Conservation (phyloP, 2,329 filamentous ascomycete species). For the Camptophora hylomeconis region DNA sequence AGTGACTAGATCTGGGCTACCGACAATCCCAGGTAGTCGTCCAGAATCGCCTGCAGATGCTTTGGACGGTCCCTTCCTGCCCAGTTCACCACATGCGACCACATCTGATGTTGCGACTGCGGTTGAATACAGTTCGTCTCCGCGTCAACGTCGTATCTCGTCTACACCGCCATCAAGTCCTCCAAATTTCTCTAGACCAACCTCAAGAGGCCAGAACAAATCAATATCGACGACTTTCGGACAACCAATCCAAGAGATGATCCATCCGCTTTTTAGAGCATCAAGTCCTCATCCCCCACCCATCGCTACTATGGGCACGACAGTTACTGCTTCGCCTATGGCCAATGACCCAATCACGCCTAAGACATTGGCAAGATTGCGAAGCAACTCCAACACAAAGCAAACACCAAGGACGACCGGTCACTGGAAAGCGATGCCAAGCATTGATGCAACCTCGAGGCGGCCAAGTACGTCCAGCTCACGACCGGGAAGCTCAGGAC, state of each 20-base stretch:
- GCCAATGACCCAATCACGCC: slow-evolving; percentile 39
- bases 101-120: slow-evolving; percentile 9
- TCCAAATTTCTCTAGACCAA: slow-evolving; percentile 18
- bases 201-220: slow-evolving; percentile 10
- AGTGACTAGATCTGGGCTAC: slow-evolving; percentile 11
- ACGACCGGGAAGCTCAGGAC: slow-evolving; percentile 4
- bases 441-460: slow-evolving; percentile 15
- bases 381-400: slow-evolving; percentile 8
- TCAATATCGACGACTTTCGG: slow-evolving; percentile 3
- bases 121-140: slow-evolving; percentile 5
- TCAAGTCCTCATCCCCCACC: slow-evolving; percentile 41
- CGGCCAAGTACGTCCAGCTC: slow-evolving; percentile 18
- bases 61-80: slow-evolving; percentile 15
- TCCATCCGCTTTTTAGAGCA: slow-evolving; percentile 45
- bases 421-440: slow-evolving; percentile 17
- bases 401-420: slow-evolving; percentile 6
- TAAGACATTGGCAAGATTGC: slow-evolving; percentile 24
- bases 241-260: slow-evolving; percentile 26
- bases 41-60: slow-evolving; percentile 16
- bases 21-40: slow-evolving; percentile 17
- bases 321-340: slow-evolving; percentile 41
- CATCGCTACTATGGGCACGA: slow-evolving; percentile 38
- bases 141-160: slow-evolving; percentile 2
- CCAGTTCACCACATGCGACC: slow-evolving; percentile 12
- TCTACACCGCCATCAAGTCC: slow-evolving; percentile 18